phyloP scores from a whole-genome alignment of 2,329 filamentous ascomycete genomes.

The Fusarium continuum region DNA sequence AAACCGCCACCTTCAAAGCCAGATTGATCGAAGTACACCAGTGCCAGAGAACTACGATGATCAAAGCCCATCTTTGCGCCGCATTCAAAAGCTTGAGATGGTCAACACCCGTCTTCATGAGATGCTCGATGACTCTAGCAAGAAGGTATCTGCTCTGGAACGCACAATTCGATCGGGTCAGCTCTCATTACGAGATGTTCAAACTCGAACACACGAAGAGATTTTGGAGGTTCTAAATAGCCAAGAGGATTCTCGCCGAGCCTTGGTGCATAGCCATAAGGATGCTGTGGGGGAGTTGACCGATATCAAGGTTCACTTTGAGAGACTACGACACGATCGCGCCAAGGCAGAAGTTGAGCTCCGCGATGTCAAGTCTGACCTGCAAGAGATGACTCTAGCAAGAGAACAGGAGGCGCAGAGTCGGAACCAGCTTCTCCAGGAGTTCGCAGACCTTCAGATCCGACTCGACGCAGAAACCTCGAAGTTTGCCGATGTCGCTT shows the following conservation, averaged over 20 bases:
- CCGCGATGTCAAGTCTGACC: slow-evolving; percentile 82
- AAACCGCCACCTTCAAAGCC: slow-evolving; percentile 89
- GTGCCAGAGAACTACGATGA: slow-evolving; percentile 74
- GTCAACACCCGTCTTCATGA: slow-evolving; percentile 92
- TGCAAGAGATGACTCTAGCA: slow-evolving; percentile 80
- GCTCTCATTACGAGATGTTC: slow-evolving; percentile 87
- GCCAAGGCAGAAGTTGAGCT: slow-evolving; percentile 85
- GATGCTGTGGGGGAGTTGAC: slow-evolving; percentile 84
- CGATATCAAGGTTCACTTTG: slow-evolving; percentile 86
- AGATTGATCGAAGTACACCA: slow-evolving; percentile 76
- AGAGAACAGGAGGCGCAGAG: slow-evolving; percentile 89
- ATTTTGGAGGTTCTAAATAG: slow-evolving; percentile 91
- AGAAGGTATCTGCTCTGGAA: slow-evolving; percentile 90
- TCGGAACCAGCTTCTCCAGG: slow-evolving; percentile 86
- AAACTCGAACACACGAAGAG: slow-evolving; percentile 93
- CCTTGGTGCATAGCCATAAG: slow-evolving; percentile 85
- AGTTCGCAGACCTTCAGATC: slow-evolving; percentile 94
- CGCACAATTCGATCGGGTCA: slow-evolving; percentile 87
- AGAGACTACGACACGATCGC: slow-evolving; percentile 84
- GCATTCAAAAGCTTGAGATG: slow-evolving; percentile 90
- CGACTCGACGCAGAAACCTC: slow-evolving; percentile 89
- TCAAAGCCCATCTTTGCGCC: slow-evolving; percentile 79
- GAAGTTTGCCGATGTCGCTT: slow-evolving; percentile 82
- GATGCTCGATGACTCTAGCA: slow-evolving; percentile 91
- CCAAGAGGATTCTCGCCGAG: slow-evolving; percentile 87